Conservation (phyloP, 176 grass and related monocot species). For the Cenchrus purpureus region DNA sequence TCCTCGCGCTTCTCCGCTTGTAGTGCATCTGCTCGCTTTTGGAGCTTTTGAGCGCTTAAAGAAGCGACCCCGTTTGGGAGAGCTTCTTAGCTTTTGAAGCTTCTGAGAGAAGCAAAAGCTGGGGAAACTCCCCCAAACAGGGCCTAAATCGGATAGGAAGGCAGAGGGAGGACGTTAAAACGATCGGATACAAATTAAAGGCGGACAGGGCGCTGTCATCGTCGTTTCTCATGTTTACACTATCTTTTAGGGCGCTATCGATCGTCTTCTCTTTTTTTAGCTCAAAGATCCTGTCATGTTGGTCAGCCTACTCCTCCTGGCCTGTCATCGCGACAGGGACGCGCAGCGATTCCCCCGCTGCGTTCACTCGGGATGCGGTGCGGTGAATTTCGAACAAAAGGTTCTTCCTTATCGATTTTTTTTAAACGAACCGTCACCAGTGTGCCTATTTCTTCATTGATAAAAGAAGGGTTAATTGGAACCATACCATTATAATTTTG, state of each 20-base stretch:
- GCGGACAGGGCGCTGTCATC: background rate
- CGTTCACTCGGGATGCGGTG: constrained; percentile 13
- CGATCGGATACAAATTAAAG: background rate
- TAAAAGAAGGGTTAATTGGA: too few relatives aligned
- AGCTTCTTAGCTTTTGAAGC: too few relatives aligned
- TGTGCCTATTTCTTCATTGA: too few relatives aligned
- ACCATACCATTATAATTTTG: too few relatives aligned
- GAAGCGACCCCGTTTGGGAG: too few relatives aligned
- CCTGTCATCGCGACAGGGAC: background rate
- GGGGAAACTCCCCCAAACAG: too few relatives aligned
- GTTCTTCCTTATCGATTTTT: background rate
- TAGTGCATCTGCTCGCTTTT: too few relatives aligned
- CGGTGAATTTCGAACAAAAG: background rate
- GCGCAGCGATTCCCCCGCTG: background rate
- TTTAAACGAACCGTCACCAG: too few relatives aligned
- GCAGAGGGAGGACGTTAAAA: background rate
- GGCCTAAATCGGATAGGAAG: too few relatives aligned
- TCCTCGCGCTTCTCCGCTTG: too few relatives aligned
- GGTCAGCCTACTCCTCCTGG: background rate
- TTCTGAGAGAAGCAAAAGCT: too few relatives aligned
- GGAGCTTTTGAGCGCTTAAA: too few relatives aligned
- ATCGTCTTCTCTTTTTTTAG: background rate
- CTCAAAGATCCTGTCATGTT: background rate
- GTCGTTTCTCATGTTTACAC: background rate
- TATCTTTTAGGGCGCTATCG: background rate